Base-by-base conservation (phyloP, 2,329 filamentous ascomycete species). In the Clarireedia monteithiana region DNA sequence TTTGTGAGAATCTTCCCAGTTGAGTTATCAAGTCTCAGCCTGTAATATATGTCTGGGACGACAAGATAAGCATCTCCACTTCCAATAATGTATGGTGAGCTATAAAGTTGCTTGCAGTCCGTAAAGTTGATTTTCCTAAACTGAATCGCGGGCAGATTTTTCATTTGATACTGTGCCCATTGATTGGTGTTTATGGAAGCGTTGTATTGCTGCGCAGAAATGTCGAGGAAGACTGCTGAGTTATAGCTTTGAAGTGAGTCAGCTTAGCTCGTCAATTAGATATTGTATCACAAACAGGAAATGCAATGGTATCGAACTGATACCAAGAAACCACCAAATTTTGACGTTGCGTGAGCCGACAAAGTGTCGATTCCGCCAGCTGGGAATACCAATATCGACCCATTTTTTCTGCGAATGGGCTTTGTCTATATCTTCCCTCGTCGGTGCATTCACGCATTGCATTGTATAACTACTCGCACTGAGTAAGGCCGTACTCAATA, bases 391-490 rank as follows among this genome's bases (percentile, higher is more conserved):
- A 36, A 78, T 72, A 36, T 75, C 72, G 0, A 79, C 62, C 72
- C 72, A 75, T 10, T 60, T 64, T 0, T 68, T 62, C 44, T 64
- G 60, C 0, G 59, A 50, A 64, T 82, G 79, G 0, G 76, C 77
- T 14, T 59, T 60, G 48, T 82, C 74, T 10, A 81, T 64, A 42
- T 81, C 76, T 7, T 63, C 57, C 24, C 79, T 67, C 0, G 75
- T 80, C 0, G 80, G 79, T 0, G 77, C 72, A 14, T 68, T 72
- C 12, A 82, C 64, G 15, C 74, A 69, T 59, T 82, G 79, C 76
- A 79, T 79, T 55, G 71, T 73, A 57, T 76, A 79, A 61, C 78
- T 80, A 46, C 73, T 75, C 3, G 74, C 74, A 5, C 71, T 70
- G 0, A 80, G 70, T 23, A 80, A 58, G 0, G 71, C 57, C 0